Percentiles rank a stretch among this genome's conserved stretches.
These are phyloP conservation scores for Nicotiana undulata DNA, from an alignment of 257 asterid species.

Conservation along the genomic window DNA sequence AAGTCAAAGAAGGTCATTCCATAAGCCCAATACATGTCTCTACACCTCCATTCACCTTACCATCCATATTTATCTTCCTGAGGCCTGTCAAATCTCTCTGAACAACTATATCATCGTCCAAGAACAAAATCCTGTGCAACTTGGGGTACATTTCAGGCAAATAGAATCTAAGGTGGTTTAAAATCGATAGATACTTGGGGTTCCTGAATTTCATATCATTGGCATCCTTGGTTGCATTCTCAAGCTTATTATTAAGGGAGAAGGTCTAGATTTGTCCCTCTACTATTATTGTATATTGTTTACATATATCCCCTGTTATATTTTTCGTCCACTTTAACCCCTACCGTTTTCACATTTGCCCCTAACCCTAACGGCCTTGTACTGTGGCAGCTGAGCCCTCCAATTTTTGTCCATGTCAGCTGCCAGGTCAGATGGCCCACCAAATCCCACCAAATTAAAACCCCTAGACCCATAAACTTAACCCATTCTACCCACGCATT, in stretches of 20 bases:
- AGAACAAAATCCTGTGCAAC: constrained; percentile 33
- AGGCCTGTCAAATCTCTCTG: constrained; percentile 38
- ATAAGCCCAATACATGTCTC: constrained; percentile 37
- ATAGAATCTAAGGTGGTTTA: constrained; percentile 40
- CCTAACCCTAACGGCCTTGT: no score
- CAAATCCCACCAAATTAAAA: no score
- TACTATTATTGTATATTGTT: no score
- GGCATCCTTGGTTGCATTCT: constrained; percentile 39
- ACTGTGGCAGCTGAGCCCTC: no score
- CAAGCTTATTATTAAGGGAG: constrained; percentile 21
- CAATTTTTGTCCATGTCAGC: no score
- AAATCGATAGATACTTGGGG: constrained; percentile 28
- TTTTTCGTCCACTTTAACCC: no score
- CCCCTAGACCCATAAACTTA: no score
- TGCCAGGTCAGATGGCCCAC: no score
- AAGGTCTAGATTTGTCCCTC: no score
- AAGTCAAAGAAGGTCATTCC: constrained; percentile 42
- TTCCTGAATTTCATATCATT: constrained; percentile 41
- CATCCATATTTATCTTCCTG: constrained; percentile 38
- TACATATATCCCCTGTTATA: no score
- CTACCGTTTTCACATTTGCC: no score
- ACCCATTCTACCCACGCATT: no score
- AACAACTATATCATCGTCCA: constrained; percentile 39
- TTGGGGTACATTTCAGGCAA: constrained; percentile 42
- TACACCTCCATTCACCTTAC: constrained; percentile 43